These are phyloP conservation scores for Grammothele lineata DNA, from an alignment of 768 basidiomycete genomes.

Conservation along the genomic window DNA sequence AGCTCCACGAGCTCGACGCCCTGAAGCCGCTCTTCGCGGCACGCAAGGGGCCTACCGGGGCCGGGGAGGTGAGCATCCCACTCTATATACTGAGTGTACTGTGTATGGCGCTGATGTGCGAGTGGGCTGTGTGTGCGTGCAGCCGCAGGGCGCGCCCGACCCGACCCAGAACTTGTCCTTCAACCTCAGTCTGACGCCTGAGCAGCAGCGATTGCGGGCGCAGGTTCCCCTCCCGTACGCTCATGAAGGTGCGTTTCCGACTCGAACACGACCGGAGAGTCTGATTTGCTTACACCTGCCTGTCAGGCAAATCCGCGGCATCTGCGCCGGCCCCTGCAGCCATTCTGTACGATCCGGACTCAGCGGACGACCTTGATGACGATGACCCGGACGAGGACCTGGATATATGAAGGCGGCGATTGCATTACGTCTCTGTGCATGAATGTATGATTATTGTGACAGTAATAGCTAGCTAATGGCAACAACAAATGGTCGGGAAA, in stretches of 20 bases:
- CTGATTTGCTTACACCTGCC: background rate
- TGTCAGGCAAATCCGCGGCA: slow-evolving; percentile 33
- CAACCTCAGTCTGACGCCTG: slow-evolving; percentile 79
- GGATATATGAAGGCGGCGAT: slow-evolving; percentile 60
- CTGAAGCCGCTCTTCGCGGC: slow-evolving; percentile 39
- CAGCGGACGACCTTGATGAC: slow-evolving; percentile 91
- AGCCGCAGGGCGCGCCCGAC: slow-evolving; percentile 34
- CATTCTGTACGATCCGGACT: slow-evolving; percentile 90
- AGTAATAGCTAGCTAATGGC: no score
- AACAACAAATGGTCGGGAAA: no score
- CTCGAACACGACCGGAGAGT: background rate
- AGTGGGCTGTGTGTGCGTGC: no score
- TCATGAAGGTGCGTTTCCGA: slow-evolving; percentile 62
- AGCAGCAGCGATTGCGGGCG: slow-evolving; percentile 76
- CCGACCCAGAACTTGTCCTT: slow-evolving; percentile 75
- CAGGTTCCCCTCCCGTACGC: slow-evolving; percentile 88
- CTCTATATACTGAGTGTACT: background rate
- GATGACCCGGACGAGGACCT: slow-evolving; percentile 96
- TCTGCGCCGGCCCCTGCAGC: slow-evolving; percentile 36
- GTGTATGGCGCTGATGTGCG: no score
- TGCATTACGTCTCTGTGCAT: no score
- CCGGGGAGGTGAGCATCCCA: slow-evolving; percentile 12
- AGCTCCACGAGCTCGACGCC: slow-evolving; percentile 46
- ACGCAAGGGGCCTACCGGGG: slow-evolving; percentile 12
- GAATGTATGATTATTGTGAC: no score